Conservation (phyloP, 176 grass and related monocot genomes). For the Carex scoparia region DNA sequence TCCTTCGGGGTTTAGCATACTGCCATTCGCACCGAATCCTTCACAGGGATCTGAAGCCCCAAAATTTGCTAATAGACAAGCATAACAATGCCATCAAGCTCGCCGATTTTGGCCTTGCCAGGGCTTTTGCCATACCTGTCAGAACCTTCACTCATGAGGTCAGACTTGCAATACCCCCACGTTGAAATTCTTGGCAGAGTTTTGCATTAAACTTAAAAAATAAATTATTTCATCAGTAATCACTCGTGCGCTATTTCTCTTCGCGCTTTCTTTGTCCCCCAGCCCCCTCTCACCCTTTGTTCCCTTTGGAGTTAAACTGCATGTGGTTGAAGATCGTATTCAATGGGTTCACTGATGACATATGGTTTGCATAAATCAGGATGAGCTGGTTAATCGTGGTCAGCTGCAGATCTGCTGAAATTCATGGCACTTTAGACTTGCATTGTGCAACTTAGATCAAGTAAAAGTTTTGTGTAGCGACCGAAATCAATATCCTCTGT, state of each 20-base stretch:
- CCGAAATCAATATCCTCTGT: background rate
- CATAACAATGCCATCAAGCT: constrained; percentile 75
- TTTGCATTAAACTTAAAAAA: too few relatives aligned
- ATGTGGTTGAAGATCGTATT: too few relatives aligned
- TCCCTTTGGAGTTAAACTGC: too few relatives aligned
- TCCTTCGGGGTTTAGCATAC: constrained; percentile 74
- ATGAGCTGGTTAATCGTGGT: background rate
- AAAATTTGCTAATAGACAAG: constrained; percentile 89
- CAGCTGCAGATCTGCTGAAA: background rate
- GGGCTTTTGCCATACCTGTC: constrained; percentile 78
- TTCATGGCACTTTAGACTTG: background rate
- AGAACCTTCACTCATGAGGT: constrained; percentile 87
- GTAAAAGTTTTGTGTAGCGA: background rate
- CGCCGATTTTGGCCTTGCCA: constrained; percentile 91
- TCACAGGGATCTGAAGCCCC: constrained; percentile 88
- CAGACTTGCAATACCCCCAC: background rate
- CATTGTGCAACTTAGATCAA: background rate
- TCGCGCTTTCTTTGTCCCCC: too few relatives aligned
- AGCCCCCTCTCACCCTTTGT: too few relatives aligned
- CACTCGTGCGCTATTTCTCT: too few relatives aligned
- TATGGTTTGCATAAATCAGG: background rate
- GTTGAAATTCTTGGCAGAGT: too few relatives aligned
- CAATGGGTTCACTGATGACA: too few relatives aligned
- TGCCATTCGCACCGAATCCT: constrained; percentile 92
- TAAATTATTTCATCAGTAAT: too few relatives aligned